A percentile compares a stretch with the other conserved stretches of the same genome.
Evolutionary conservation across 805 yeast genomes (phyloP).

Genomic region (Torulaspora gathmanii): DNA sequence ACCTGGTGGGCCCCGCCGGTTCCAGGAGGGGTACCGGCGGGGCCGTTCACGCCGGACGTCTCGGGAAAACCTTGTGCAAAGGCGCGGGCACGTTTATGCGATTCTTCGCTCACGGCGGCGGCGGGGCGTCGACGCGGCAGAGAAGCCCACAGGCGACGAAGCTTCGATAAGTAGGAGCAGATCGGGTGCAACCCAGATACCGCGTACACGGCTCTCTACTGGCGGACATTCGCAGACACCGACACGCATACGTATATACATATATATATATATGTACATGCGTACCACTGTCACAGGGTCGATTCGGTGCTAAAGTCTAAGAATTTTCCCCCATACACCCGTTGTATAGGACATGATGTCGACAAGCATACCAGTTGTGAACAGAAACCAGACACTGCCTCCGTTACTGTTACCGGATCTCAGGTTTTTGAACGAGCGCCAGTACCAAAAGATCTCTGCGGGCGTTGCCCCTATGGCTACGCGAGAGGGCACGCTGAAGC

Average conservation of each 20-base stretch:
- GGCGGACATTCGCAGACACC: too few relatives aligned
- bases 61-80: not conserved
- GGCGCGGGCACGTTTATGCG: not conserved
- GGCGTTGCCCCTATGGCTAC: not conserved
- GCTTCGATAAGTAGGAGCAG: too few relatives aligned
- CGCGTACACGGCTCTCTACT: too few relatives aligned
- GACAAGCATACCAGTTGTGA: conserved; percentile 27
- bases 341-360: conserved; percentile 10
- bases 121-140: too few relatives aligned
- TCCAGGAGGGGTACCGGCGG: not conserved
- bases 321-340: not conserved
- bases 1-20: not conserved
- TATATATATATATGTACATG: too few relatives aligned
- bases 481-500: not conserved
- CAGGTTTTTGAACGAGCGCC: conserved; percentile 6
- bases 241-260: too few relatives aligned
- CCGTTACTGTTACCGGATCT: conserved; percentile 32
- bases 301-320: too few relatives aligned
- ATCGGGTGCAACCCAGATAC: too few relatives aligned
- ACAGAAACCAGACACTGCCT: conserved; percentile 28
- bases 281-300: not conserved
- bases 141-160: too few relatives aligned
- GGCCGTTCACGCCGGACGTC: not conserved
- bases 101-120: not conserved
- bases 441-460: not conserved